A percentile compares a stretch with the other conserved stretches of the same genome.
These are phyloP conservation scores for Wolfiporia cocos DNA, from an alignment of 1,284 basidiomycete species.

Conservation along the genomic window DNA sequence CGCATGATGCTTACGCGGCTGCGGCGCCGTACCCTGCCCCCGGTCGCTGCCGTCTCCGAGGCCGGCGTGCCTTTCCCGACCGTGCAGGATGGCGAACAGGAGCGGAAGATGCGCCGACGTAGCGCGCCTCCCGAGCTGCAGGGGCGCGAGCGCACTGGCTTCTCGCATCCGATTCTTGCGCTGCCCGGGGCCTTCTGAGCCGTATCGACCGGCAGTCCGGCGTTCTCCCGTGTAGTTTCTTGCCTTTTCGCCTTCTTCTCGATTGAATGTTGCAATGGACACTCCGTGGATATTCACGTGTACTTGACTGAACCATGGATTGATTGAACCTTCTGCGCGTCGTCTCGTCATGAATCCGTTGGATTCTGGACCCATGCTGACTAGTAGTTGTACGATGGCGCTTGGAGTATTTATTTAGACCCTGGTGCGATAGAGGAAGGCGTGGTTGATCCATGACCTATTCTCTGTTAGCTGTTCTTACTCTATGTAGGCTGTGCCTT, in stretches of 20 bases:
- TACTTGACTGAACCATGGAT: constrained; percentile 5
- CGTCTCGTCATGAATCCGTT: constrained; percentile 6
- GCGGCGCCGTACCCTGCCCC: constrained; percentile 42
- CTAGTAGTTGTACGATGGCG: constrained; percentile 17
- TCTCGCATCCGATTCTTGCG: constrained; percentile 30
- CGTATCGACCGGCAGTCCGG: constrained; percentile 1
- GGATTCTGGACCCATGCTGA: constrained; percentile 9
- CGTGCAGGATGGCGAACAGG: constrained; percentile 22
- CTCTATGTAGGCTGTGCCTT: constrained; percentile 11
- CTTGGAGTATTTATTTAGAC: constrained; percentile 13
- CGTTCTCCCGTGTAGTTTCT: constrained; percentile 5
- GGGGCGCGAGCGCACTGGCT: constrained; percentile 25
- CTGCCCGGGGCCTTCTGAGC: constrained; percentile 34
- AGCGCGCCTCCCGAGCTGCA: constrained; percentile 36
- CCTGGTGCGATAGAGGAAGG: constrained; percentile 13
- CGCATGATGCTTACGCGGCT: constrained; percentile 61
- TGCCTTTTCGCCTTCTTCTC: not conserved
- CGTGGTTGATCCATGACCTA: constrained; percentile 3
- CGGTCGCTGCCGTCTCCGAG: constrained; percentile 15
- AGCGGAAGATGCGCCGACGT: constrained; percentile 29
- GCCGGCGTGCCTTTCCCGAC: constrained; percentile 18
- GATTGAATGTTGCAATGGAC: constrained; percentile 6
- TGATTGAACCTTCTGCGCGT: constrained; percentile 10
- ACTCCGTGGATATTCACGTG: constrained; percentile 10
- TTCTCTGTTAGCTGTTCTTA: not conserved